These are phyloP conservation scores for Capniomyces stellatus DNA, from an alignment of 371 early-diverging fungal genomes.

Conservation along the genomic window DNA sequence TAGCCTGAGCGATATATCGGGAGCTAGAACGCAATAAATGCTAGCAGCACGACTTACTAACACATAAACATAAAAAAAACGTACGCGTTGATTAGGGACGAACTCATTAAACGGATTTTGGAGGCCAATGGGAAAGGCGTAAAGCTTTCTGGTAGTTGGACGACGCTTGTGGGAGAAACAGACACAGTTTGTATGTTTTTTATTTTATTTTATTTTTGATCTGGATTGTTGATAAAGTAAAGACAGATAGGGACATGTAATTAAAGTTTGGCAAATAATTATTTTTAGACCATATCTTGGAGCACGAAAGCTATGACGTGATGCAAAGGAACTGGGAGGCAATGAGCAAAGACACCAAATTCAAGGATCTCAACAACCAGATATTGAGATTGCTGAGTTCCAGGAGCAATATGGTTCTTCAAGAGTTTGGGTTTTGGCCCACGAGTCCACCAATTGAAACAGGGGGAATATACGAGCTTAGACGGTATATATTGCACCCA, in stretches of 20 bases:
- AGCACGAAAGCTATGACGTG: slow-evolving; percentile 74
- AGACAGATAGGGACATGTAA: too few relatives aligned
- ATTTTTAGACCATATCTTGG: slow-evolving; percentile 71
- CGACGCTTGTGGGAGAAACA: slow-evolving; percentile 61
- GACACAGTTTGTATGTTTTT: slow-evolving; percentile 67
- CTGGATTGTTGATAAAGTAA: too few relatives aligned
- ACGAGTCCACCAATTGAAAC: slow-evolving; percentile 52
- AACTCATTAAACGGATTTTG: too few relatives aligned
- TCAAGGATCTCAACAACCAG: slow-evolving; percentile 37
- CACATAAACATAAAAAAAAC: slow-evolving; percentile 46
- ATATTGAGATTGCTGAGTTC: slow-evolving; percentile 50
- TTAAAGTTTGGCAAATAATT: too few relatives aligned
- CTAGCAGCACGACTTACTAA: slow-evolving; percentile 51
- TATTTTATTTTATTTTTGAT: background rate
- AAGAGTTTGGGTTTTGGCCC: slow-evolving; percentile 86
- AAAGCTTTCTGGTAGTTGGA: slow-evolving; percentile 76
- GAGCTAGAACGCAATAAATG: slow-evolving; percentile 21
- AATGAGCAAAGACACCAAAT: slow-evolving; percentile 14
- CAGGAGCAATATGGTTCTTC: slow-evolving; percentile 67
- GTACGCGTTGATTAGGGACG: too few relatives aligned
- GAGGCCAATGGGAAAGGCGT: too few relatives aligned
- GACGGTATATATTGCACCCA: slow-evolving; percentile 74
- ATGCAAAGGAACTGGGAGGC: slow-evolving; percentile 44
- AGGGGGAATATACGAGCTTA: slow-evolving; percentile 75
- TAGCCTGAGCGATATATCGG: background rate